Base-by-base conservation (phyloP, 2,329 filamentous ascomycete species). In the Leptodontidium sp. region DNA sequence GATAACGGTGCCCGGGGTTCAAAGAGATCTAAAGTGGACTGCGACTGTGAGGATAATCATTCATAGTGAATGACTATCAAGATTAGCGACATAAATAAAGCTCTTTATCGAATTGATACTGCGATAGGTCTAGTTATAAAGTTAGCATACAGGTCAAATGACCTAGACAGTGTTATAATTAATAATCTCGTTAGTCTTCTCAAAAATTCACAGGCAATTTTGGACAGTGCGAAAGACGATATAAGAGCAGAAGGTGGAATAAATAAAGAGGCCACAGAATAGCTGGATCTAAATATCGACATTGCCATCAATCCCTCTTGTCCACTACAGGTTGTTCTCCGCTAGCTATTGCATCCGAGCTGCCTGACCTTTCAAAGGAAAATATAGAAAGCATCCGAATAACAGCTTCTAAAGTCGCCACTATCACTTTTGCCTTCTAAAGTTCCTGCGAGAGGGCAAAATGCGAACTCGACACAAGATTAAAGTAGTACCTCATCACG, bases 391-490 rank as follows among this genome's bases (percentile, higher is more conserved):
- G 38, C 38, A 47, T 61, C 38, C 24, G 38, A 61, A 73, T 70
- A 26, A 73, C 58, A 65, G 69, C 71, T 65, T 73, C 66, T 47
- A 73, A 70, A 61, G 62, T 68, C 21, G 68, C 65, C 40, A 71
- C 61, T 43, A 68, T 69, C 57, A 67, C 61, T 57, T 67, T 71
- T 38, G 65, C 40, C 45, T 67, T 70, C 29, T 63, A 21, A 53
- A 65, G 21, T 15, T 72, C 58, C 38, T 64, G 47, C 61, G 59
- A 69, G 32, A 71, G 58, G 38, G 50, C 63, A 26, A 67, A 24
- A 57, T 64, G 64, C 24, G 52, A 57, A 52, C 68, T n/a, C n/a
- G n/a, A n/a, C n/a, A n/a, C n/a, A n/a, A n/a, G n/a, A n/a, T n/a
- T n/a, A n/a, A n/a, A n/a, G n/a, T n/a, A n/a, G n/a, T n/a, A n/a